These are phyloP conservation scores for Nakataea oryzae DNA, from an alignment of 2,329 filamentous ascomycete species.

Conservation along the genomic window DNA sequence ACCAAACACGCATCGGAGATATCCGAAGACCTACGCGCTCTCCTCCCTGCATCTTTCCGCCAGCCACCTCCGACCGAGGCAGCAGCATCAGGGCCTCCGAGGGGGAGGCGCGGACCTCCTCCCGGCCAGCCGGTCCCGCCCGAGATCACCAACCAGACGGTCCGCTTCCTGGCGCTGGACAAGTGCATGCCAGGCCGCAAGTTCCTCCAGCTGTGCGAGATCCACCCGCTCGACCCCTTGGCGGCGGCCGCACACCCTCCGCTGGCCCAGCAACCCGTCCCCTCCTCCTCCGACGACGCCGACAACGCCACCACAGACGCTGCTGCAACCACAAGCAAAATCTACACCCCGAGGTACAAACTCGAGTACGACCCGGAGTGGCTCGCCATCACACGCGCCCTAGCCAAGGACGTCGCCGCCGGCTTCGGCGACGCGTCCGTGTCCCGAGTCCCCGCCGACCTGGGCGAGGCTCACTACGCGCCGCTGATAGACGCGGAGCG, in stretches of 20 bases:
- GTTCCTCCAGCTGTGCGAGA: constrained; percentile 70
- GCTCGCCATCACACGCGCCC: constrained; percentile 84
- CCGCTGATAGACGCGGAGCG: constrained; percentile 59
- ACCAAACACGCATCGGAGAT: constrained; percentile 20
- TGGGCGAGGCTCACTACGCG: constrained; percentile 58
- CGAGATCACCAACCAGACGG: constrained; percentile 66
- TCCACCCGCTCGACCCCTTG: constrained; percentile 36
- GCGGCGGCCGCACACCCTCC: constrained; percentile 11
- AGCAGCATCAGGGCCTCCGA: background rate
- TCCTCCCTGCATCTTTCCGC: constrained; percentile 68
- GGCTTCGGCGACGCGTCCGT: constrained; percentile 40
- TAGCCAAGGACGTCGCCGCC: constrained; percentile 54
- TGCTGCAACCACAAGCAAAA: background rate
- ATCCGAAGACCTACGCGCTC: constrained; percentile 55
- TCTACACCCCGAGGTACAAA: constrained; percentile 33
- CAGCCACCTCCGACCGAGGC: constrained; percentile 20
- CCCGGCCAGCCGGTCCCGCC: constrained; percentile 56
- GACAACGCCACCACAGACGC: constrained; percentile 9
- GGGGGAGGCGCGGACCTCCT: constrained; percentile 14
- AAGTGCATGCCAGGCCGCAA: constrained; percentile 75
- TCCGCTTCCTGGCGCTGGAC: constrained; percentile 80
- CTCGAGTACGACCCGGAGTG: constrained; percentile 87
- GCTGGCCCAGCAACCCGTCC: constrained; percentile 7
- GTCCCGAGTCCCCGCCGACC: constrained; percentile 40
- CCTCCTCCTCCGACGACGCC: background rate